Evolutionary conservation across 2,329 filamentous ascomycete genomes (phyloP).

Genomic region (Penicillium sp.): DNA sequence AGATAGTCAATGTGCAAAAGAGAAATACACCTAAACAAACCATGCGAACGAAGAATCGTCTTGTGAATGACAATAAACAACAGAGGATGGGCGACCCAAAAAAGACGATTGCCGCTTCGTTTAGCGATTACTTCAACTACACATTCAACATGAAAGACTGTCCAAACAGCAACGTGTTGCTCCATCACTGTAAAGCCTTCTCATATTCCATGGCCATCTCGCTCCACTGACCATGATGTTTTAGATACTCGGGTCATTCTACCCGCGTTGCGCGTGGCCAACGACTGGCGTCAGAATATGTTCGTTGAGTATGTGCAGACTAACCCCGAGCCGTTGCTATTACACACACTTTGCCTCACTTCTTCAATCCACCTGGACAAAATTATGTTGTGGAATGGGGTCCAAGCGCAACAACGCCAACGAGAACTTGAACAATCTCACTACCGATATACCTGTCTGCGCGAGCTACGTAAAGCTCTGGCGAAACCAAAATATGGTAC

Average conservation of each 20-base stretch:
- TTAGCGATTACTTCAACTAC: background rate
- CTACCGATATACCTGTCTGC: conserved; percentile 11
- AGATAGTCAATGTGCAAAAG: background rate
- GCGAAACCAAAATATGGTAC: background rate
- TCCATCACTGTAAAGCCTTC: conserved; percentile 10
- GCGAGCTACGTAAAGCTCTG: conserved; percentile 9
- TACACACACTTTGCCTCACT: conserved; percentile 11
- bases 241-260: conserved; percentile 5
- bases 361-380: conserved; percentile 13
- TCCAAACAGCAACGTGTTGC: conserved; percentile 8
- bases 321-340: conserved; percentile 6
- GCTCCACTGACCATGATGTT: background rate
- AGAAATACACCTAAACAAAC: background rate
- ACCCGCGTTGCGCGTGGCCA: conserved; percentile 5
- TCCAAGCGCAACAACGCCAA: background rate
- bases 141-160: background rate
- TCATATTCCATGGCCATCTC: background rate
- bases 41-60: background rate
- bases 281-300: conserved; percentile 3
- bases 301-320: conserved; percentile 7
- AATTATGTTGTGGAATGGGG: conserved; percentile 6
- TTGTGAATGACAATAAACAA: background rate
- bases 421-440: conserved; percentile 5
- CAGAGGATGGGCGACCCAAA: background rate
- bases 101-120: background rate